Percentiles rank a stretch among this genome's conserved stretches.
Evolutionary conservation across 1,284 basidiomycete genomes (phyloP).

Genomic region (Apiotrichum sp.): DNA sequence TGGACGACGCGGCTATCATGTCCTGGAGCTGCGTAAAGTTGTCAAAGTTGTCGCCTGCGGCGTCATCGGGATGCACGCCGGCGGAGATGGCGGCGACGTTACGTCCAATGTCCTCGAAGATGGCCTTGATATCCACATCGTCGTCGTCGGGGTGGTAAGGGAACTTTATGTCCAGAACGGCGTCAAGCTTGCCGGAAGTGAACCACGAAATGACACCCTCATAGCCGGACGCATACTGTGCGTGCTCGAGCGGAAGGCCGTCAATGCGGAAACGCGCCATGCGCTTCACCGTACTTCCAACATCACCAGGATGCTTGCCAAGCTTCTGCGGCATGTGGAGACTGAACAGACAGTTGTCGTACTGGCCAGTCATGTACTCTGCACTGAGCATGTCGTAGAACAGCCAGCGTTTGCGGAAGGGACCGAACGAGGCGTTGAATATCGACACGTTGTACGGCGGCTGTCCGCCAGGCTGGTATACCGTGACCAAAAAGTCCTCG

Average conservation of each 20-base stretch:
- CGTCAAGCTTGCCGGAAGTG: conserved; percentile 89
- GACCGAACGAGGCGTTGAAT: conserved; percentile 83
- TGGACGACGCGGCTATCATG: conserved; percentile 48
- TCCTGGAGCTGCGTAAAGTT: conserved; percentile 48
- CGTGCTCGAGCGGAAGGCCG: conserved; percentile 92
- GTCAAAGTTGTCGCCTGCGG: conserved; percentile 9
- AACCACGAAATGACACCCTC: conserved; percentile 92
- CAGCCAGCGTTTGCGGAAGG: conserved; percentile 86
- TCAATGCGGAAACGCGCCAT: conserved; percentile 97
- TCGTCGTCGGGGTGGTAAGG: conserved; percentile 72
- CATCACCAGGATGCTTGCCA: conserved; percentile 63
- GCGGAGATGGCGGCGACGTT: conserved; percentile 56
- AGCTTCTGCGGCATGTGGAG: conserved; percentile 95
- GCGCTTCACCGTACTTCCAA: conserved; percentile 70
- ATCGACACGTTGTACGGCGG: conserved; percentile 92
- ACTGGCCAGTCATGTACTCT: conserved; percentile 92
- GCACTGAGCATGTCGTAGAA: conserved; percentile 90
- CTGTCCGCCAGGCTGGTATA: conserved; percentile 89
- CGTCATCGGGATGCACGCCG: conserved; percentile 38
- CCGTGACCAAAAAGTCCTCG: conserved; percentile 88
- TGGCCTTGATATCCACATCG: conserved; percentile 67
- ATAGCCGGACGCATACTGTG: conserved; percentile 74
- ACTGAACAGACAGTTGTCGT: conserved; percentile 96
- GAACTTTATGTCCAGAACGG: conserved; percentile 96
- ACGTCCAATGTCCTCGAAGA: conserved; percentile 84